Conservation (phyloP, 2,329 filamentous ascomycete genomes). For the Fusarium nanum region DNA sequence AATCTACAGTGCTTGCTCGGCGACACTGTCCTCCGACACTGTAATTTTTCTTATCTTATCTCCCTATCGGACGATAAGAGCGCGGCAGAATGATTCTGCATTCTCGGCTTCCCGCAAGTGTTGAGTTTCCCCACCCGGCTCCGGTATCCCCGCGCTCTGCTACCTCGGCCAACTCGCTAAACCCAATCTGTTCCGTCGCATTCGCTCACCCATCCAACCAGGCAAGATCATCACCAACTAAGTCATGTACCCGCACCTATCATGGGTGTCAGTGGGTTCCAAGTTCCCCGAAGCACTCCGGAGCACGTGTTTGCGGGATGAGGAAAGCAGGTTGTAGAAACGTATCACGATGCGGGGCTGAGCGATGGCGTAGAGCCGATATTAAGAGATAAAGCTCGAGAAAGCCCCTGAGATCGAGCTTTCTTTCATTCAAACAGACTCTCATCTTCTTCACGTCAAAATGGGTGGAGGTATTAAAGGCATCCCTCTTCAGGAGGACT, state of each 20-base stretch:
- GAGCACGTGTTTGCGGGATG: constrained; percentile 16
- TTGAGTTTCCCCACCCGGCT: background rate
- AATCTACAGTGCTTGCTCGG: accelerated
- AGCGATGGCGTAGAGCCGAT: background rate
- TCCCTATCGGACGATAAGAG: background rate
- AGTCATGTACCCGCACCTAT: constrained; percentile 32
- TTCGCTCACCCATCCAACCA: background rate
- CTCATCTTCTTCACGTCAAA: background rate
- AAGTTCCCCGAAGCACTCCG: constrained; percentile 11
- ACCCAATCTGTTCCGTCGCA: background rate
- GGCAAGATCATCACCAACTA: constrained; percentile 27
- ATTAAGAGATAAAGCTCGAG: constrained; percentile 30
- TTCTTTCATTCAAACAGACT: background rate
- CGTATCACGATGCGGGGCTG: constrained; percentile 35
- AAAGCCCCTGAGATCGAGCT: background rate
- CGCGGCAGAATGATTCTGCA: background rate
- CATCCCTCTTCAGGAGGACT: constrained; percentile 51
- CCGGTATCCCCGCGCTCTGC: constrained; percentile 26
- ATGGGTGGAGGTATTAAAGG: constrained; percentile 43
- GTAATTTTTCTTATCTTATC: background rate
- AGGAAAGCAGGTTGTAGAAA: constrained; percentile 3
- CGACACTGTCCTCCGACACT: background rate
- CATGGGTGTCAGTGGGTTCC: constrained; percentile 33
- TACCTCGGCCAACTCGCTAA: background rate
- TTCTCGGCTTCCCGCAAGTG: background rate